Conservation (phyloP, 495 filamentous ascomycete species). For the Aspergillus incahuasiensis region DNA sequence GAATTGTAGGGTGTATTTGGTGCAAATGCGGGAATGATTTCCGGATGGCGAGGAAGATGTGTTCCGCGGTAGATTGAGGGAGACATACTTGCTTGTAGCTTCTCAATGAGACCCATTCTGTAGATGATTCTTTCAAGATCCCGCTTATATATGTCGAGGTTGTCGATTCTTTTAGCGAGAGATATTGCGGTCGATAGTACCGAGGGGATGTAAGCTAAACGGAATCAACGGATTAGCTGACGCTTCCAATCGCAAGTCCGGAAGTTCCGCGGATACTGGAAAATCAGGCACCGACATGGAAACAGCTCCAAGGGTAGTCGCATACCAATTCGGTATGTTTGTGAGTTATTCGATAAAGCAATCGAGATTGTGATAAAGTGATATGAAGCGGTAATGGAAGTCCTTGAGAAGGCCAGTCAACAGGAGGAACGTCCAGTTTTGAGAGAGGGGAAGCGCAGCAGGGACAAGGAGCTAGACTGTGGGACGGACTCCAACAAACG, state of each 20-base stretch:
- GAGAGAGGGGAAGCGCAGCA: slow-evolving; percentile 9
- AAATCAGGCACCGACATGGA: not conserved
- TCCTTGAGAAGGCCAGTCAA: not conserved
- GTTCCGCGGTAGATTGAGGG: not conserved
- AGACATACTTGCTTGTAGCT: slow-evolving; percentile 51
- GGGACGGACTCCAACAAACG: slow-evolving; percentile 1
- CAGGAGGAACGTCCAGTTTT: not conserved
- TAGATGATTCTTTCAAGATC: too few relatives aligned
- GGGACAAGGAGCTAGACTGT: slow-evolving; percentile 6
- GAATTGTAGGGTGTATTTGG: not conserved
- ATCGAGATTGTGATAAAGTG: not conserved
- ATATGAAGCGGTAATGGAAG: not conserved
- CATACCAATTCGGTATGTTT: not conserved
- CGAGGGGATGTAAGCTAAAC: not conserved
- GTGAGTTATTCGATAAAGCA: too few relatives aligned
- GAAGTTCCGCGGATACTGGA: not conserved
- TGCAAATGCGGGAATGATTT: not conserved
- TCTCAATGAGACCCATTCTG: slow-evolving; percentile 54
- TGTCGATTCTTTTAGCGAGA: not conserved
- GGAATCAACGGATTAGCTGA: not conserved
- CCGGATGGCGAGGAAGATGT: not conserved
- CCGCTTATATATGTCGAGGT: too few relatives aligned
- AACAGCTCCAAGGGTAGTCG: not conserved
- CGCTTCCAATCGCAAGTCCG: not conserved
- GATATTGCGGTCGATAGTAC: not conserved